Conservation (phyloP, 164 flowering plant species). For the Warburgia ugandensis region DNA sequence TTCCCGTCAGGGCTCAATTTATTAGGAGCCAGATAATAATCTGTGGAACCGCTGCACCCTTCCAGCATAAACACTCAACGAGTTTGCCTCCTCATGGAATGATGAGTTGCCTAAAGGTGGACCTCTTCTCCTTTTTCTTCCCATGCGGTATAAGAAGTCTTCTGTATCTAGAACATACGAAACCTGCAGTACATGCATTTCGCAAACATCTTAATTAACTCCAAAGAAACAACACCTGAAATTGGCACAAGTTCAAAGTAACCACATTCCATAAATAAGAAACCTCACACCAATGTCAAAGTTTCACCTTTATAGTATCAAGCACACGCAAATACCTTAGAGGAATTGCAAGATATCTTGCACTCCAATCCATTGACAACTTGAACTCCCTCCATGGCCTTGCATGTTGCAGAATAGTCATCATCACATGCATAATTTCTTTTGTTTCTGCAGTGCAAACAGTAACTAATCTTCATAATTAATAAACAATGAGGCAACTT, state of each 20-base stretch:
- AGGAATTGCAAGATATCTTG: constrained; percentile 69
- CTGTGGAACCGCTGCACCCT: constrained; percentile 39
- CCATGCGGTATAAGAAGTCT: constrained; percentile 57
- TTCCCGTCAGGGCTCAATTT: background rate
- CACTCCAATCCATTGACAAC: constrained; percentile 81
- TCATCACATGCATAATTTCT: constrained; percentile 36
- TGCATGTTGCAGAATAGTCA: constrained; percentile 28
- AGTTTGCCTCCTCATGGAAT: constrained; percentile 24
- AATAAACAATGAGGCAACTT: no score
- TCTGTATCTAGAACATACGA: constrained; percentile 89
- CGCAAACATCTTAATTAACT: background rate
- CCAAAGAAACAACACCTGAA: no score
- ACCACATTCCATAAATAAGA: no score
- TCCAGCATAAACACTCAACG: constrained; percentile 22
- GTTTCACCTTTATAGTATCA: no score
- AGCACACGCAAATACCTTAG: constrained; percentile 82
- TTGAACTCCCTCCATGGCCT: constrained; percentile 54
- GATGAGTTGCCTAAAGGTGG: constrained; percentile 8
- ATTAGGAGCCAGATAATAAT: constrained; percentile 31
- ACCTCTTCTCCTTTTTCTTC: constrained; percentile 25
- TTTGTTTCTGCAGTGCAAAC: constrained; percentile 78
- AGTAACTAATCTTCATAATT: no score
- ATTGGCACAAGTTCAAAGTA: no score
- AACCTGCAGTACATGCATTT: constrained; percentile 33
- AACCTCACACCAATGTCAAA: no score